Percentiles rank a stretch among this genome's conserved stretches.
These are phyloP conservation scores for Pseudogymnoascus sp. DNA, from an alignment of 2,329 filamentous ascomycete species.

Conservation along the genomic window DNA sequence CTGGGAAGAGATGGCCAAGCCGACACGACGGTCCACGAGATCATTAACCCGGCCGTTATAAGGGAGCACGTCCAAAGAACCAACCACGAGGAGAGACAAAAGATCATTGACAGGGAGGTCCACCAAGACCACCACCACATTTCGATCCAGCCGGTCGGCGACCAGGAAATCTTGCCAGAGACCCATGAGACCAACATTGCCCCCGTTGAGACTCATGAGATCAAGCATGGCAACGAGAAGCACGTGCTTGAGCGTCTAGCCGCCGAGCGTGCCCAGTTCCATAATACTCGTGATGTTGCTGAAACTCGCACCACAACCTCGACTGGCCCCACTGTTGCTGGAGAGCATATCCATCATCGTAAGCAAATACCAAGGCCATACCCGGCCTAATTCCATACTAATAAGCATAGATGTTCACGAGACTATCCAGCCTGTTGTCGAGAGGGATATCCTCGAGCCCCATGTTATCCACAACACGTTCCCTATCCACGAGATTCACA, in stretches of 20 bases:
- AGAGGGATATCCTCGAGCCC: slow-evolving; percentile 63
- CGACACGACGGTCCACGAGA: slow-evolving; percentile 64
- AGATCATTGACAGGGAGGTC: slow-evolving; percentile 60
- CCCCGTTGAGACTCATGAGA: slow-evolving; percentile 53
- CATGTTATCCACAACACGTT: slow-evolving; percentile 65
- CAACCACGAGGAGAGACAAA: slow-evolving; percentile 55
- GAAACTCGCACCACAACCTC: slow-evolving; percentile 44
- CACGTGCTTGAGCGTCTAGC: slow-evolving; percentile 42
- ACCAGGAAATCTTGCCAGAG: slow-evolving; percentile 51
- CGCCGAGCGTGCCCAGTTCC: slow-evolving; percentile 49
- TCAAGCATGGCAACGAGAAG: slow-evolving; percentile 52
- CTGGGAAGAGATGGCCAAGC: slow-evolving; percentile 56
- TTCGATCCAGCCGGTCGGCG: slow-evolving; percentile 56
- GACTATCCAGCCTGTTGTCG: slow-evolving; percentile 62
- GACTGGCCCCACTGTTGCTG: slow-evolving; percentile 44
- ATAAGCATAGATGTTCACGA: slow-evolving; percentile 52
- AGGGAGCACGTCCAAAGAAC: slow-evolving; percentile 55
- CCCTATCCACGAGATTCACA: slow-evolving; percentile 66
- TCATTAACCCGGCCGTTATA: slow-evolving; percentile 52
- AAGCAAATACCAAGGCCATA: slow-evolving; percentile 18
- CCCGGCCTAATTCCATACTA: slow-evolving; percentile 11
- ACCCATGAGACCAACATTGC: slow-evolving; percentile 54
- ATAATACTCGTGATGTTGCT: slow-evolving; percentile 40
- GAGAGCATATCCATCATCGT: slow-evolving; percentile 58
- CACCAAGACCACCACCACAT: slow-evolving; percentile 70